Evolutionary conservation across 2,329 filamentous ascomycete species (phyloP), one percentile per base, ranked within the genome.

Genomic region (Pseudogymnoascus pannorum): DNA sequence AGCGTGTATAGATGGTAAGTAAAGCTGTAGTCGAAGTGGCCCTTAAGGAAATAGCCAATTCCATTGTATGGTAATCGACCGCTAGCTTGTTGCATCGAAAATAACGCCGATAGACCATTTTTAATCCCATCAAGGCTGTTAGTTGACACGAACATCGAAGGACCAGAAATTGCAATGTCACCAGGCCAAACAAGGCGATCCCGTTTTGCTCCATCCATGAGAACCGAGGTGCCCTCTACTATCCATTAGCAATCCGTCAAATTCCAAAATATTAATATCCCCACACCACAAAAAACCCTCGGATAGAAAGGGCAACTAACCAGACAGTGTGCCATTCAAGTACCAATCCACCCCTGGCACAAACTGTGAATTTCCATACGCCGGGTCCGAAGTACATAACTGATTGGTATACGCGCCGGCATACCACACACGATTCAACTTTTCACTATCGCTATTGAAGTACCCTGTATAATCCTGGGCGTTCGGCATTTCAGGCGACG

Each of bases 1-100:
- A 86, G 76, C 1, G 78, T 80, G 72, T 80, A 81, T 66, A 83
- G 76, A 59, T 86, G 82, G 65, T 86, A 86, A 0, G 82, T 85
- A 64, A 79, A 80, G 11, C 77, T 79, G 36, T 74, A 70, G 2
- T 70, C 66, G 4, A 70, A 64, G 5, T 65, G 68, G 61, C 48
- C 48, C 26, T 54, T 54, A 26, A 54, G 48, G 26, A 54, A 54
- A 31, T 78, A 68, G n/a, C 69, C 68, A 24, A 75, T 77, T 0
- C 80, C 79, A 4, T 78, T 80, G 62, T 81, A 83, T 0, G 81
- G 81, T n/a, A 82, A 69, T 29, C 70, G 70, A 1, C 79, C 78
- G 40, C 73, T 70, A 2, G 69, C 58, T 40, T 74, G 69, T 5
- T 67, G 66, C 57, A 62, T 59, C 1, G 74, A 74, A 59, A 81